Evolutionary conservation across 495 filamentous ascomycete species (phyloP), one percentile per base, ranked within the genome.

Genomic region (Filosporella fistucella): DNA sequence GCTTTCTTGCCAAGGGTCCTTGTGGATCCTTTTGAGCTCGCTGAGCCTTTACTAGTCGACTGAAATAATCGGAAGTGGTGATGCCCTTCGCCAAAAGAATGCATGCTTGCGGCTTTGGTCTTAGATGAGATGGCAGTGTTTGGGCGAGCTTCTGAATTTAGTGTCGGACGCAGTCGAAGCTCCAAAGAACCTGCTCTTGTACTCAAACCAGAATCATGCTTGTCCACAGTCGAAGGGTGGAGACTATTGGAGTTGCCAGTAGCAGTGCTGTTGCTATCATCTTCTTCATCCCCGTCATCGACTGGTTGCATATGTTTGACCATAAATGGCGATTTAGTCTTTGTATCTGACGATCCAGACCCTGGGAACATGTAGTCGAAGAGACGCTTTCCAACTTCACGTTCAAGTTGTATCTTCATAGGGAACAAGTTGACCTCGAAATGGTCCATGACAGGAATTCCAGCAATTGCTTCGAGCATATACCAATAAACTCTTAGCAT

Each of bases 361-460:
- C 85, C 88, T 0, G 93, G 93, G 68, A 99, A 99, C 51, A 97
- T 88, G 67, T 99, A 99, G 64, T 97, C 91, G 58, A 97, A 96
- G 16, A 99, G 75, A 62, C 82, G 91, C 61, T 94, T 90, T 9
- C 91, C 93, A 43, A 97, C 80, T 57, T 97, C 91, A 17, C 80
- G 82, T 66, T 99, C 93, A 20, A 99, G 74, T 62, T 99, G 94
- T 23, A 99, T 80, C 61, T 88, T 95, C 56, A 99, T 77, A 1
- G 93, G 93, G 62, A 93, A 90, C 9, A 97, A 68, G 51, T 90
- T 86, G 41, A 99, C 86, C 63, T 99, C 93, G 54, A 99, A 99
- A 59, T 94, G 86, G 54, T 97, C 91, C 72, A 97, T 83, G 36
- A 99, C 91, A 1, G 93, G 90, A 56, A 99, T 97, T 26, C 93